Base-by-base conservation (phyloP, 331 rosid genomes). In the Quercus lobata region DNA sequence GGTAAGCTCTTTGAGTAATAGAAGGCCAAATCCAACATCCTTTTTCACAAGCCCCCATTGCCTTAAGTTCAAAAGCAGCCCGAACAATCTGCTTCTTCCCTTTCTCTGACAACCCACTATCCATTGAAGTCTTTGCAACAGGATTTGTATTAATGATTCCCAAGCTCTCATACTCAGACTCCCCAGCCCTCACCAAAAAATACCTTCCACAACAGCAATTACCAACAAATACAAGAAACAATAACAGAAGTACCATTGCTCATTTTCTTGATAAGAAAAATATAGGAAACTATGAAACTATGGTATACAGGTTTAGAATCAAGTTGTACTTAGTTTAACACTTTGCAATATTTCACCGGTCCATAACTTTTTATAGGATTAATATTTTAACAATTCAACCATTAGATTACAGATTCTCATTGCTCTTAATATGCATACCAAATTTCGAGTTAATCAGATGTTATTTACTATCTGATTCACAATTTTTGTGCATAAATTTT, bases 21-120 rank as follows among this genome's bases (percentile, higher is more conserved):
- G 97, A 96, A 82, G 99, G 91, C 99, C 99, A 95, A 5, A 93
- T 95, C 97, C 99, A 95, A 81, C 99, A 93, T 77, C 86, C 86
- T 8, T 74, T 88, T 5, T 86, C 97, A 91, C 97, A 95, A 18
- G 97, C 94, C 18, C 88, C 96, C 93, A 85, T 86, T 80, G 86
- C 88, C 85, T 91, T 90, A 81, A 95, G 87, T 57, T 91, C 92
- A 70, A 87, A 91, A 82, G 97, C 97, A 7, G 93, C 85, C 80
- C 78, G 89, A 32, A 90, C 32, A 0, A 89, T 61, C 75, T 93
- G 94, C 77, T 90, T 95, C 87, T 90, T 95, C 75, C 97, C 97
- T 81, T 82, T 89, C 74, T 88, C 89, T 9, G 97, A 93, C 74
- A 95, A 82, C 5, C 97, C 99, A 7, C 75, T 95, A 81, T 95